These are phyloP conservation scores for Aspergillus egyptiacus DNA, from an alignment of 495 filamentous ascomycete genomes.

Conservation along the genomic window DNA sequence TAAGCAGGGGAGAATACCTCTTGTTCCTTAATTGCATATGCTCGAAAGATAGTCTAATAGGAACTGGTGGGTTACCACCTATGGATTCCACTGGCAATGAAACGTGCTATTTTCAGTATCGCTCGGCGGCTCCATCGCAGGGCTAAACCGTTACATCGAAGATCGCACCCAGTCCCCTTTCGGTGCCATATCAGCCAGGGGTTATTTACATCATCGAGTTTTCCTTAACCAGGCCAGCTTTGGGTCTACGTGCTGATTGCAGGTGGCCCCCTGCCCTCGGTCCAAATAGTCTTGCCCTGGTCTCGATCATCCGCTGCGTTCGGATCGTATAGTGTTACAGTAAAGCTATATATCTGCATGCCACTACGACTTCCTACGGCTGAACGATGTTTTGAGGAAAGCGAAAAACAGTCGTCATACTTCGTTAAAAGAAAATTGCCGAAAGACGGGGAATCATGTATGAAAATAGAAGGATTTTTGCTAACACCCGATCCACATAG, in stretches of 20 bases:
- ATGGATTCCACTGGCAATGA: no score
- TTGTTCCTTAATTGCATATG: neutral
- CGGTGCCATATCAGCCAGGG: no score
- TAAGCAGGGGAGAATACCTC: neutral
- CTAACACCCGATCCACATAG: constrained; percentile 40
- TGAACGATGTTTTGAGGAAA: constrained; percentile 12
- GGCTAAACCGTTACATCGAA: constrained; percentile 4
- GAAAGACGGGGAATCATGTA: constrained; percentile 25
- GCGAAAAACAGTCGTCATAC: constrained; percentile 36
- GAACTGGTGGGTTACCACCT: constrained; percentile 10
- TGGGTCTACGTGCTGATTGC: no score
- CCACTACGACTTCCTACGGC: neutral
- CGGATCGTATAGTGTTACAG: no score
- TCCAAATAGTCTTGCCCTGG: no score
- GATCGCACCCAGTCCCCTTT: no score
- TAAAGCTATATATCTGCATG: no score
- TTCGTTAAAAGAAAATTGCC: constrained; percentile 41
- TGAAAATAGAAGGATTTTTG: constrained; percentile 35
- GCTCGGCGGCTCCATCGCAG: neutral
- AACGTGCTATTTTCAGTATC: constrained; percentile 16
- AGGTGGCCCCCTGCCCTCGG: no score
- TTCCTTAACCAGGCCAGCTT: no score
- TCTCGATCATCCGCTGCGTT: no score
- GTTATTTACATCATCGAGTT: no score
- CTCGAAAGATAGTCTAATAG: no score